Evolutionary conservation across 2,329 filamentous ascomycete genomes (phyloP).

Genomic region (Claviceps arundinis): DNA sequence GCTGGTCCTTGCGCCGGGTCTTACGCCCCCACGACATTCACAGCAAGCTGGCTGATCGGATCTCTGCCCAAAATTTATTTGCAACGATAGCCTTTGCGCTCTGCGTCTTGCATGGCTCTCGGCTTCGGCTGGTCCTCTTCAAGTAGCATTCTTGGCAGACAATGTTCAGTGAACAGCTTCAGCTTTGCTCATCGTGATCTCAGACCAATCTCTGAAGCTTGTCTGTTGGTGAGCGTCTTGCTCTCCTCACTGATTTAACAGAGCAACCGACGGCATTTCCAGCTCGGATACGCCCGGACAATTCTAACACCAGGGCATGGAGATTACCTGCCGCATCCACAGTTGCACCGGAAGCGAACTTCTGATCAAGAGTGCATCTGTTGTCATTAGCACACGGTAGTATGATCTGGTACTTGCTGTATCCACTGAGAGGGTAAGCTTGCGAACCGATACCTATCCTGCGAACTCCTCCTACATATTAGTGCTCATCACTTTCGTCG

Average conservation of each 20-base stretch:
- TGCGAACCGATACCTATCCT: not conserved
- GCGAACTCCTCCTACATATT: not conserved
- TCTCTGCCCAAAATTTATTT: not conserved
- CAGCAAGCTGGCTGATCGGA: not conserved
- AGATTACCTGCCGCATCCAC: not conserved
- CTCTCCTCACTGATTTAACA: not conserved
- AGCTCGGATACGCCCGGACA: not conserved
- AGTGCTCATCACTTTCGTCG: not conserved
- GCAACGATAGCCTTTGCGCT: not conserved
- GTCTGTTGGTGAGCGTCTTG: not conserved
- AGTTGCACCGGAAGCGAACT: not conserved
- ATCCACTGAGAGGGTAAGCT: conserved; percentile 7
- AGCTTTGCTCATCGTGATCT: not conserved
- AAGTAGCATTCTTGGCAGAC: not conserved
- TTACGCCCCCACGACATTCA: not conserved
- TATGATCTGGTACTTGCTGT: conserved; percentile 7
- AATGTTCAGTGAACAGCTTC: not conserved
- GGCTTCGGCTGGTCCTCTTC: not conserved
- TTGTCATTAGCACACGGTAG: not conserved
- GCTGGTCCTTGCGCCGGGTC: not conserved
- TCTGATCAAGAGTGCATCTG: not conserved
- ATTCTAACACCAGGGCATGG: not conserved
- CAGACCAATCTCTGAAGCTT: not conserved
- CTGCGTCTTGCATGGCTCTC: not conserved
- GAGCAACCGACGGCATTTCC: not conserved